phyloP scores from a whole-genome alignment of 768 basidiomycete species.

The Phlegmacium glaucopus region DNA sequence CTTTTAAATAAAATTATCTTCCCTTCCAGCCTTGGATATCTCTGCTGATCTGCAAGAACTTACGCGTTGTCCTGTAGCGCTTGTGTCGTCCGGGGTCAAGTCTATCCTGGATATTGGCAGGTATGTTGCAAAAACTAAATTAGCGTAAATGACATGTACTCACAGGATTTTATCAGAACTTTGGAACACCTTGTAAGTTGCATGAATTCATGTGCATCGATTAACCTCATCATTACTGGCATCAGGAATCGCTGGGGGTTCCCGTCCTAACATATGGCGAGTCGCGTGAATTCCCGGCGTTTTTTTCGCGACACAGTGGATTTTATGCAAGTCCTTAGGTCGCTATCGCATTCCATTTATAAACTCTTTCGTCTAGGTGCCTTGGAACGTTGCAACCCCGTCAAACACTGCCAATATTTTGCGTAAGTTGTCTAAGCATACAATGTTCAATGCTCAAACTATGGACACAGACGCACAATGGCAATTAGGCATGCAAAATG shows the following conservation, averaged over 20 bases:
- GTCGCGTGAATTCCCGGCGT: constrained; percentile 88
- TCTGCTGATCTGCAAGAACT: constrained; percentile 94
- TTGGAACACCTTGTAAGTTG: constrained; percentile 69
- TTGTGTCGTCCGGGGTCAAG: constrained; percentile 93
- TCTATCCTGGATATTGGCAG: constrained; percentile 91
- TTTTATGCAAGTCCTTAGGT: constrained; percentile 49
- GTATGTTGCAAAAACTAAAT: constrained; percentile 30
- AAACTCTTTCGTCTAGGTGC: constrained; percentile 47
- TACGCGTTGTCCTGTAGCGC: constrained; percentile 82
- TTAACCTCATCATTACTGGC: background rate
- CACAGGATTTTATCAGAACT: constrained; percentile 44
- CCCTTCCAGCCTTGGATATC: constrained; percentile 76
- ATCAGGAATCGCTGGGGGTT: constrained; percentile 91
- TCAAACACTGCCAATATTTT: constrained; percentile 69
- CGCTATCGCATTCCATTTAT: background rate
- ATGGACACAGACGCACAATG: constrained; percentile 55
- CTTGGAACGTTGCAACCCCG: constrained; percentile 72
- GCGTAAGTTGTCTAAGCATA: constrained; percentile 37
- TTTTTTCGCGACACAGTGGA: constrained; percentile 84
- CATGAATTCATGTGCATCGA: background rate
- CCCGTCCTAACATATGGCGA: constrained; percentile 79
- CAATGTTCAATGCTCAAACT: background rate
- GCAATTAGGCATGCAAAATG: constrained; percentile 70
- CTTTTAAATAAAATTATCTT: constrained; percentile 4
- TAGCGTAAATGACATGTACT: background rate